Base-by-base conservation (phyloP, 2,329 filamentous ascomycete species). In the Diplodia intermedia region DNA sequence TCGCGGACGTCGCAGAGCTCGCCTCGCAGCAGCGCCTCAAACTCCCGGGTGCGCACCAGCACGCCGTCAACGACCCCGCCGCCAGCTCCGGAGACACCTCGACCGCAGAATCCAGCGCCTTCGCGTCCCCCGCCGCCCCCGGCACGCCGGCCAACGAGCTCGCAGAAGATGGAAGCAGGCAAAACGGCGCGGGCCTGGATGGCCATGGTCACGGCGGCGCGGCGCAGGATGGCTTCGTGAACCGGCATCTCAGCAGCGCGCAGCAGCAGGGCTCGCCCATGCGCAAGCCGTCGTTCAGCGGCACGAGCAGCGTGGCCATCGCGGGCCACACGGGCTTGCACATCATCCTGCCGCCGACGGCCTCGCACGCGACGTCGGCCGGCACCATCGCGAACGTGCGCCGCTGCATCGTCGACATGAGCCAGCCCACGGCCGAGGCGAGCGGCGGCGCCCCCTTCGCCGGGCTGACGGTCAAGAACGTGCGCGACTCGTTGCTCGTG, bases 401-500 rank as follows among this genome's bases (percentile, higher is more conserved):
- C 1, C 83, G 83, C 66, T 95, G 92, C 77, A 86, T 97, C 9
- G 86, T 97, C 62, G 92, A 97, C 78, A 90, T 97, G 85, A 91
- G 91, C 0, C 84, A 87, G 20, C 89, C 91, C 0, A 86, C 0
- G 43, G 49, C 54, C 50, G 43, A 33, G 65, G 20, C 38, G 14
- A 38, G 57, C 14, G 47, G 53, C 40, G 53, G 53, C 40, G 65
- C 65, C 18, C 73, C 77, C 0, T 95, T 96, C 73, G 89, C 92
- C 3, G 90, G 88, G 33, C 78, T 91, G 43, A 86, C 84, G 0
- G 82, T 97, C 68, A 92, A 90, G 73, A 85, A 90, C 71, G 87
- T 97, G 69, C 82, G 84, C 31, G 81, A 86, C 53, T 91, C 90
- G 61, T 82, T 98, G 20, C 83, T 99, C 31, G 82, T 97, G 15